Evolutionary conservation across 768 basidiomycete species (phyloP), one percentile per base, ranked within the genome.

Genomic region (Butyriboletus loyo): DNA sequence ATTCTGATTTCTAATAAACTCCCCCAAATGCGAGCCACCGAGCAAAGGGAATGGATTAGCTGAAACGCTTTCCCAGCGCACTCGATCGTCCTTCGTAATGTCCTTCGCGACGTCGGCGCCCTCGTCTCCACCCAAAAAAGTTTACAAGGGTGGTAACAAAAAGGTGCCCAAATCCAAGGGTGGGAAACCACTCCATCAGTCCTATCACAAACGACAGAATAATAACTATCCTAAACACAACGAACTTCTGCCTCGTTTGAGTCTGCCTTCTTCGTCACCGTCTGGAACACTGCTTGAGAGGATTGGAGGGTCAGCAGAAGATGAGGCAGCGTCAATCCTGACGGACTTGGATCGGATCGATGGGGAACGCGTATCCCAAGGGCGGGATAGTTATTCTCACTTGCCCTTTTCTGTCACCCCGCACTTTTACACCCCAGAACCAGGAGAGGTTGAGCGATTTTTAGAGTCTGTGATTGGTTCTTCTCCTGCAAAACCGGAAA

Each of bases 401-500:
- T 28, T 55, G 48, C 27, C 50, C 31, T 44, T 45, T 39, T 31
- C 54, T 40, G 2, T 45, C 19, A 22, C 36, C 10, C 56, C 59
- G 2, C 63, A 50, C 36, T 30, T 45, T 52, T 31, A 56, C 49
- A 55, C 62, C 8, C 61, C 64, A 41, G 64, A 56, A 25, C 58
- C 64, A 34, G 54, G 51, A 19, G 64, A 66, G 37, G 64, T 66
- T 25, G 64, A 66, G 27, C 44, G 57, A 14, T 66, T 66, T 40
- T 32, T 66, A 48, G 54, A 62, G 54, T 64, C 62, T 25, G 65
- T 66, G 55, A 55, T 66, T 40, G 49, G 49, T 43, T 37, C 48
- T n/a, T 50, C 49, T 13, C 25, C 51, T 0, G 19, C 45, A 11
- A 28, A 31, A 25, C 40, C 55, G 22, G 35, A 44, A 9, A 24